Conservation (phyloP, 805 yeast species). For the Nakazawaea sp. region DNA sequence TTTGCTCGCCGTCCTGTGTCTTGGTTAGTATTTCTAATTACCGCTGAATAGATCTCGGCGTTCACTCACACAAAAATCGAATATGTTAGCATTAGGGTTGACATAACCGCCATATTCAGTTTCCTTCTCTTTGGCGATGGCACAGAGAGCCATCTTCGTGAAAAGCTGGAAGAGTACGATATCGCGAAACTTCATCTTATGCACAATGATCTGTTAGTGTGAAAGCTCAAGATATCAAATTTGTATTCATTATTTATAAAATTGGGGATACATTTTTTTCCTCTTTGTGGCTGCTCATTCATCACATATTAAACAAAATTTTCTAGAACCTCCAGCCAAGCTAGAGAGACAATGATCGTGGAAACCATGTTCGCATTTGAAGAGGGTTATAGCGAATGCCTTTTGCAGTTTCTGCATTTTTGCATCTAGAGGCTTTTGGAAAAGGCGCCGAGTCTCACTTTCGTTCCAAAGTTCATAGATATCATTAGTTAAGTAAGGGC, state of each 20-base stretch:
- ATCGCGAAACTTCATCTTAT: too few relatives aligned
- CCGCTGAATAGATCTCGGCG: background rate
- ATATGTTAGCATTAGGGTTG: constrained; percentile 38
- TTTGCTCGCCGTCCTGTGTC: constrained; percentile 4
- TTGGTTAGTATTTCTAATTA: background rate
- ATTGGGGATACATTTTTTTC: background rate
- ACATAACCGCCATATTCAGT: constrained; percentile 34
- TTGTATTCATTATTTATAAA: too few relatives aligned
- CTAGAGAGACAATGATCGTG: constrained; percentile 50
- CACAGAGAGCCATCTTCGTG: too few relatives aligned
- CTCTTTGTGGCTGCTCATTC: background rate
- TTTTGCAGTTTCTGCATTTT: constrained; percentile 8
- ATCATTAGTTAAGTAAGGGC: constrained; percentile 45
- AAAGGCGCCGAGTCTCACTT: constrained; percentile 8
- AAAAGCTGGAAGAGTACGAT: too few relatives aligned
- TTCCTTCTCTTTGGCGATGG: constrained; percentile 3
- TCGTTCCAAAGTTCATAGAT: constrained; percentile 56
- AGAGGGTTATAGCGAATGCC: constrained; percentile 28
- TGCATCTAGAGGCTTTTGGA: constrained; percentile 9
- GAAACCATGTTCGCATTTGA: constrained; percentile 63
- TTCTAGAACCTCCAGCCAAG: constrained; percentile 29
- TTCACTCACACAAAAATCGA: constrained; percentile 25
- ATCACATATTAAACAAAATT: constrained; percentile 35
- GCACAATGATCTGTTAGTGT: too few relatives aligned
- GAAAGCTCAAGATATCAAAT: too few relatives aligned